phyloP scores from a whole-genome alignment of 148 eudicot species.

The Arctostaphylos glauca region DNA sequence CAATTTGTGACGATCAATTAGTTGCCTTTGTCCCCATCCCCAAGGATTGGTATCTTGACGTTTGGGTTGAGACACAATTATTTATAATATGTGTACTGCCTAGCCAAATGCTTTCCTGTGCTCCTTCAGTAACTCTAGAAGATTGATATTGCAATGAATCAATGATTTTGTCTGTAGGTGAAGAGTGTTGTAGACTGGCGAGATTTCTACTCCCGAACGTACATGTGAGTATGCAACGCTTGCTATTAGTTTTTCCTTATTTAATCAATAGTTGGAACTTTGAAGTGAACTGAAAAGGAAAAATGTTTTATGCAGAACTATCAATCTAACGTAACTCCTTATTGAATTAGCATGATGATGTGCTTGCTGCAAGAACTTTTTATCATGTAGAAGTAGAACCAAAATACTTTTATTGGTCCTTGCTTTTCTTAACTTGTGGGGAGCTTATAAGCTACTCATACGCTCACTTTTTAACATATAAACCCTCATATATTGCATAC shows the following conservation, averaged over 20 bases:
- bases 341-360: not conserved
- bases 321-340: not conserved
- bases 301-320: not conserved
- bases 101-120: not conserved
- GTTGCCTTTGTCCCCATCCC: not conserved
- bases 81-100: not conserved
- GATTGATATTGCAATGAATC: constrained; percentile 13
- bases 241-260: not conserved
- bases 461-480: not conserved
- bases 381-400: not conserved
- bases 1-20: not conserved
- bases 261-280: not conserved
- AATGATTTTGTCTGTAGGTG: constrained; percentile 46
- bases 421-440: not conserved
- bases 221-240: constrained; percentile 46
- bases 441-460: not conserved
- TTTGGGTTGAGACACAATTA: not conserved
- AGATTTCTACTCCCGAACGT: constrained; percentile 70
- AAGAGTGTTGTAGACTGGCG: constrained; percentile 94
- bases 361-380: not conserved
- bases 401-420: not conserved
- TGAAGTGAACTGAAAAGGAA: constrained; percentile 5
- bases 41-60: not conserved
- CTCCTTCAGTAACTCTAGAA: not conserved
- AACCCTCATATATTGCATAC: not conserved